Conservation (phyloP, 176 grass and related monocot genomes). For the barley (Hordeum vulgare) region DNA sequence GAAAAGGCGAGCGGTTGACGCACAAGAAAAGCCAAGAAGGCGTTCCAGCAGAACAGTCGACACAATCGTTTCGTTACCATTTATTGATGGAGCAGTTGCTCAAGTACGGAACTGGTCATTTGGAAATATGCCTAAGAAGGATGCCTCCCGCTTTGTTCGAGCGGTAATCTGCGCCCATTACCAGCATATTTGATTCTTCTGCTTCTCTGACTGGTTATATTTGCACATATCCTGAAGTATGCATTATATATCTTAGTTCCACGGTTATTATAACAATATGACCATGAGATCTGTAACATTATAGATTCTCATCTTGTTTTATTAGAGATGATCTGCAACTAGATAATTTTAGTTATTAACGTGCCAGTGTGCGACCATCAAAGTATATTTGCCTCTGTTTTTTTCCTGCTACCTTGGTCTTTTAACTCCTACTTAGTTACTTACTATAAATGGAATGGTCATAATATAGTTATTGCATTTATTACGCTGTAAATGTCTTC, state of each 20-base stretch:
- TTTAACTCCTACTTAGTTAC: neutral
- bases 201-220: neutral
- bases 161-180: constrained; percentile 46
- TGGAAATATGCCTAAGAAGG: constrained; percentile 85
- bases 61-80: constrained; percentile 43
- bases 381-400: neutral
- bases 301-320: constrained; percentile 1
- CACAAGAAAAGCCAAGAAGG: constrained; percentile 66
- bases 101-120: constrained; percentile 92
- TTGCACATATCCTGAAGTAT: neutral
- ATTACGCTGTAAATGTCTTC: neutral
- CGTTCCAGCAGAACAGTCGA: constrained; percentile 78
- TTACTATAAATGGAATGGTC: neutral
- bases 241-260: constrained; percentile 1
- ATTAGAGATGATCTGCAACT: neutral
- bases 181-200: constrained; percentile 6
- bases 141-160: constrained; percentile 88
- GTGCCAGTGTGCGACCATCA: neutral
- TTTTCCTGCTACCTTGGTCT: neutral
- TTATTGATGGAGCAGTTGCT: constrained; percentile 80
- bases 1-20: constrained; percentile 60
- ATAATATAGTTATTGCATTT: neutral
- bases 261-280: neutral
- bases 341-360: neutral
- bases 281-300: neutral